Evolutionary conservation across 1,139 yeast species (phyloP), one percentile per base, ranked within the genome.

Genomic region (Magnusiomyces tetraspermus): DNA sequence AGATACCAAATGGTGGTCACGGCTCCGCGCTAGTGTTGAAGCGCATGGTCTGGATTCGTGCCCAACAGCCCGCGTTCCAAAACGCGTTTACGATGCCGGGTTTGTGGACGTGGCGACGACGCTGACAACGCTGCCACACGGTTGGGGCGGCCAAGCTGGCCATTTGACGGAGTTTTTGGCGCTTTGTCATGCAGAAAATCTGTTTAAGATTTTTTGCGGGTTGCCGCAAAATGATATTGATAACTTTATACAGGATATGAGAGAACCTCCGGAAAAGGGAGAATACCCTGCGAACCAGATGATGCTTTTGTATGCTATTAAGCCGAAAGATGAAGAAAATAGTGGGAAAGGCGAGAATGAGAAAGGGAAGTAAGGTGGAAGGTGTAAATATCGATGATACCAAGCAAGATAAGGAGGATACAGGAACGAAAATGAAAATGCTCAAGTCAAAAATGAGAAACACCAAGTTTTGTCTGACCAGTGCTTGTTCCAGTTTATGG

Each of bases 61-160:
- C 48, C 71, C 74, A 1, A 59, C 68, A 13, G 57, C 54, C 38
- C 52, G 52, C 13, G 56, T 64, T 1, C 64, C 66, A 3, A 45
- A 49, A 6, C 53, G 64, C 30, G 54, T 70, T 37, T 53, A 51
- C 33, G 59, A 62, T 1, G 65, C 68, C 1, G 73, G 74, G 1
- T 71, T 68, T 54, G 51, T 49, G 2, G 61, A 64, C 22, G 58
- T 69, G 21, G 54, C 62, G 53, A 49, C 63, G 26, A 63, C 67
- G 3, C 52, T 60, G 40, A 47, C 64, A 13, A 60, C 63, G 6
- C 51, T 67, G 15, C 70, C 70, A 5, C 57, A 63, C 11, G 67
- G 66, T 10, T 66, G 69, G 69, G 66, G 68, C 3, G 70, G 69
- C 22, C 64, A 60, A 38, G 56, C 64, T n/a, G 68, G 69, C 23